Evolutionary conservation across 179 eudicot genomes (phyloP), one percentile per base, ranked within the genome.

Genomic region (Beta lomatogona): DNA sequence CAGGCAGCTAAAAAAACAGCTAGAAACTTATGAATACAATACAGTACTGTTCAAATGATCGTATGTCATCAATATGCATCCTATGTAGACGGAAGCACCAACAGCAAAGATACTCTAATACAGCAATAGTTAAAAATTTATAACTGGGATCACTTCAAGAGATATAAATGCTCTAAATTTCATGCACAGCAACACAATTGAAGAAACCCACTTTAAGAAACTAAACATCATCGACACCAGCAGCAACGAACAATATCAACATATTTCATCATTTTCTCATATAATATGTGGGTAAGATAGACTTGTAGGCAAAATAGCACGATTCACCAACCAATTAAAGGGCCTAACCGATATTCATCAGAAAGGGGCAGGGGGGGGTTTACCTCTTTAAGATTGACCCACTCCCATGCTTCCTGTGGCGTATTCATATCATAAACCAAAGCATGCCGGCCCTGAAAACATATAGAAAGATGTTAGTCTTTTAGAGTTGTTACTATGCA

Each of bases 321-420:
- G 5, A 53, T 52, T 21, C 61, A 53, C 44, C 60, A 36, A 73
- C n/a, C 61, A 73, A 22, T 73, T 9, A 36, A 36, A 19, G 8
- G 52, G 10, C 22, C 45, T 55, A 31, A 25, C 22, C n/a, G 21
- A 18, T 16, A 57, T 55, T 58, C 77, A 45, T 25, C 25, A 44
- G 28, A 69, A 59, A 25, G 22, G 15, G 28, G 41, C 19, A 25
- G 22, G 45, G 63, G 3, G 10, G 66, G 50, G 77, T 84, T 84
- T 85, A 91, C 94, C 89, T 91, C 91, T 81, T 88, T 86, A 68
- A 91, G 91, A 86, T 91, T 83, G 60, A 91, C 90, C 94, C 92
- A 91, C 81, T 91, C 93, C 87, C 89, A 90, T 67, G 93, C 86
- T 85, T 89, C 94, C 65, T 84, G 80, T 77, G 87, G 73, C 15